Conservation (phyloP, 2,329 filamentous ascomycete genomes). For the Elsinoe australis region DNA sequence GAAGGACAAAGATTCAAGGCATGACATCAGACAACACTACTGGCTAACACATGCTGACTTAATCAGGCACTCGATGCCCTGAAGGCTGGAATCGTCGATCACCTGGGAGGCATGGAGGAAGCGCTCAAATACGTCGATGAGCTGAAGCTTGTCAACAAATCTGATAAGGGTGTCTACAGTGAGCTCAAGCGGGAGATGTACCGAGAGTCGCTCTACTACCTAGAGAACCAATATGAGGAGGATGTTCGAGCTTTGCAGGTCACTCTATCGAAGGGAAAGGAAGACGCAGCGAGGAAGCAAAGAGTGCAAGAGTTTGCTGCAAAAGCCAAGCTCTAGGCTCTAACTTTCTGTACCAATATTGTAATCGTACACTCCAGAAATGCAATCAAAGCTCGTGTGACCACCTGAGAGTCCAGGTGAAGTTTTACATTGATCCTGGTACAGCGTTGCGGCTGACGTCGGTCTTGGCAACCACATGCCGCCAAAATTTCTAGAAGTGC, state of each 20-base stretch:
- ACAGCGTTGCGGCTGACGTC: too few relatives aligned
- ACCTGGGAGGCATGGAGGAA: conserved; percentile 56
- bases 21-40: conserved; percentile 1
- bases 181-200: conserved; percentile 70
- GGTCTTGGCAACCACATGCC: too few relatives aligned
- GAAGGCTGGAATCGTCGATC: conserved; percentile 61
- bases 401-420: too few relatives aligned
- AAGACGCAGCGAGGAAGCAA: conserved; percentile 39
- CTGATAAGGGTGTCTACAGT: conserved; percentile 59
- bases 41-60: conserved; percentile 1
- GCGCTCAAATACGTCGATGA: conserved; percentile 53
- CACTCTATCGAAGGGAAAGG: conserved; percentile 33
- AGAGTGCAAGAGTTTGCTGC: conserved; percentile 36
- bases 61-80: conserved; percentile 51
- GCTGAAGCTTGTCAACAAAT: conserved; percentile 54
- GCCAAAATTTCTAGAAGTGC: too few relatives aligned
- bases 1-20: conserved; percentile 60
- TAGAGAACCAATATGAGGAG: conserved; percentile 48
- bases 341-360: not conserved
- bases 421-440: too few relatives aligned
- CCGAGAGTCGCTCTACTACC: conserved; percentile 52
- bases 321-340: conserved; percentile 6
- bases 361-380: not conserved
- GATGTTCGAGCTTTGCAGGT: conserved; percentile 27
- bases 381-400: too few relatives aligned